Evolutionary conservation across 192 early-diverging fungal species (phyloP).

Genomic region (Coemansia sp.): DNA sequence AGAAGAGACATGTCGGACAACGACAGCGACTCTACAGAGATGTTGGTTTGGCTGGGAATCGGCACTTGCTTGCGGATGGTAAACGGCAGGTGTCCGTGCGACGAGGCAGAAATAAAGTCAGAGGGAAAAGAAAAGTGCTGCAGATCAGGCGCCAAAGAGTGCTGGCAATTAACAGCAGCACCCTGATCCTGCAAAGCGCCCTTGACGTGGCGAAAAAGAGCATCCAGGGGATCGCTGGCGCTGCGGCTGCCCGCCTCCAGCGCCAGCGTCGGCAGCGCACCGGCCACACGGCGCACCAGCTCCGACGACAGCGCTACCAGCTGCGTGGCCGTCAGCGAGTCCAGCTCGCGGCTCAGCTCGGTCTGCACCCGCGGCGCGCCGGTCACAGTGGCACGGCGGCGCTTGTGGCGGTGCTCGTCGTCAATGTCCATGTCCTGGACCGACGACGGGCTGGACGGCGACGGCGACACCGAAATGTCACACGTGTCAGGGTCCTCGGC

Average conservation of each 20-base stretch:
- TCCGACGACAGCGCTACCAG: conserved; percentile 50
- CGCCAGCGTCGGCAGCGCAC: conserved; percentile 41
- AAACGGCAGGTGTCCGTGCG: conserved; percentile 23
- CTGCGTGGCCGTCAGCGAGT: conserved; percentile 39
- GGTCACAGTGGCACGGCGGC: conserved; percentile 41
- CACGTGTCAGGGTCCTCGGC: conserved; percentile 37
- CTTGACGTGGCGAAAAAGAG: conserved; percentile 11
- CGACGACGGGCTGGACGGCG: conserved; percentile 36
- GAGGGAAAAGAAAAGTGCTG: conserved; percentile 4
- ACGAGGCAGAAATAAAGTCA: conserved; percentile 6
- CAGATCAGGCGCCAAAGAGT: neutral
- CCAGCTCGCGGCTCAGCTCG: conserved; percentile 23
- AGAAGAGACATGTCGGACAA: conserved; percentile 39
- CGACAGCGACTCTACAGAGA: conserved; percentile 19
- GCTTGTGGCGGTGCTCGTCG: conserved; percentile 19
- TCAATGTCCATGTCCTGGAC: conserved; percentile 13
- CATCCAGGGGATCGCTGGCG: neutral
- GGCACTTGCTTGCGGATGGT: conserved; percentile 43
- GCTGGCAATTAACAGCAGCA: neutral
- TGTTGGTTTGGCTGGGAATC: conserved; percentile 5
- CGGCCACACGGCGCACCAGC: conserved; percentile 49
- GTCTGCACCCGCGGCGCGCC: conserved; percentile 22
- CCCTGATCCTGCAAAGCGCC: conserved; percentile 1
- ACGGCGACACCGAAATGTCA: conserved; percentile 52
- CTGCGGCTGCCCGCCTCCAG: conserved; percentile 24